A percentile compares a stretch with the other conserved stretches of the same genome.
Evolutionary conservation across 441 rosid genomes (phyloP).

Genomic region (Monsonia emarginata): DNA sequence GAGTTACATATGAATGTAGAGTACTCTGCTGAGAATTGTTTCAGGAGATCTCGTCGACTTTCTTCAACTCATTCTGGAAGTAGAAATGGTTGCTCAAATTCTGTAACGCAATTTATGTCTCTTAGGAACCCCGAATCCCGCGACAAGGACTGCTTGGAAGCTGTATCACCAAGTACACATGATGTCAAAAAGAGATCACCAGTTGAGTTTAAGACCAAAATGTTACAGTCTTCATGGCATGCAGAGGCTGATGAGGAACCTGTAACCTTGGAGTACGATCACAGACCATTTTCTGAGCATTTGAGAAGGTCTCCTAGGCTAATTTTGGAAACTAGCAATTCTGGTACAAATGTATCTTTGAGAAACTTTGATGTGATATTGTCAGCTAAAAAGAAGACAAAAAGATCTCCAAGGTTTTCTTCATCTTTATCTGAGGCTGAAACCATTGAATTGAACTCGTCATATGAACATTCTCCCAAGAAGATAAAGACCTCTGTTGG

Average conservation of each 20-base stretch:
- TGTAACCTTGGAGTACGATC: conserved; percentile 2
- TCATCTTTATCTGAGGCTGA: background rate
- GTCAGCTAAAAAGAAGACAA: conserved; percentile 13
- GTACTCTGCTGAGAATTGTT: conserved; percentile 6
- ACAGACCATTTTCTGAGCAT: background rate
- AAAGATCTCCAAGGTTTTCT: conserved; percentile 19
- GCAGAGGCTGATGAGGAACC: conserved; percentile 13
- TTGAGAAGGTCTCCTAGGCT: conserved; percentile 26
- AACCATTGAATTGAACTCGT: background rate
- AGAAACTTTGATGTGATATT: conserved; percentile 1
- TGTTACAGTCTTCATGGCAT: conserved; percentile 12
- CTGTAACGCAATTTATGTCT: conserved; percentile 6
- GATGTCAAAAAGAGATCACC: conserved; percentile 18
- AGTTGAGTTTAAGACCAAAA: conserved; percentile 13
- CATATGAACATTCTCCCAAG: background rate
- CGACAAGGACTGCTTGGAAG: background rate
- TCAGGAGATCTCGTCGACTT: conserved; percentile 20
- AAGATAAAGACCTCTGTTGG: background rate
- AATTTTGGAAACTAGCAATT: conserved; percentile 16
- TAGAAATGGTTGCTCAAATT: conserved; percentile 11
- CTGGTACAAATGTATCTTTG: background rate
- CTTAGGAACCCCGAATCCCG: background rate
- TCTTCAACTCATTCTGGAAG: conserved; percentile 15
- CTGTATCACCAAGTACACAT: background rate
- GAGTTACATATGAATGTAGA: conserved; percentile 4